Conservation (phyloP, 352 stramenopile species). For the Globisporangium recalcitrans region DNA sequence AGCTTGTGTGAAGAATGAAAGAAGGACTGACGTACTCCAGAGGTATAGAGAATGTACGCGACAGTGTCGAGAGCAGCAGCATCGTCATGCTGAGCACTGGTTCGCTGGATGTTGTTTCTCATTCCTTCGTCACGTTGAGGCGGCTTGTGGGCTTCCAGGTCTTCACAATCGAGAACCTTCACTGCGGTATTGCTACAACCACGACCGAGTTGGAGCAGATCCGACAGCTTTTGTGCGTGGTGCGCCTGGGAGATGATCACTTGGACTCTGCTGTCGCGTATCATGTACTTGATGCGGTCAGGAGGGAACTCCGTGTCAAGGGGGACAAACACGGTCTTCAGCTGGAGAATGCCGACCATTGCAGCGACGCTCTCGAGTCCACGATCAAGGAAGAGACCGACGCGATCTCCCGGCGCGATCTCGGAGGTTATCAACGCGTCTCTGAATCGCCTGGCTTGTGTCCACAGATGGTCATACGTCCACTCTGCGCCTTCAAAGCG, state of each 20-base stretch:
- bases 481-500: background rate
- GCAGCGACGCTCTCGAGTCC: background rate
- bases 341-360: background rate
- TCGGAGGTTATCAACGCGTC: background rate
- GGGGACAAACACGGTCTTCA: background rate
- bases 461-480: background rate
- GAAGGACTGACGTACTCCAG: background rate
- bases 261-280: background rate
- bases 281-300: background rate
- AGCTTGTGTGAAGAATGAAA: background rate
- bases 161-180: background rate
- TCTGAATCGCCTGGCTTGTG: background rate
- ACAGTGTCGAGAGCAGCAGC: background rate
- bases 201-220: background rate
- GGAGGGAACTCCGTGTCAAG: background rate
- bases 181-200: background rate
- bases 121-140: background rate
- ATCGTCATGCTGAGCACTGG: too few relatives aligned
- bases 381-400: background rate
- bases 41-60: slow-evolving; percentile 9
- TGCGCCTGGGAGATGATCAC: slow-evolving; percentile 1
- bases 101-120: background rate
- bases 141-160: background rate
- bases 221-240: background rate
- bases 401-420: background rate